These are phyloP conservation scores for Hyphodiscus sp. DNA, from an alignment of 2,329 filamentous ascomycete genomes.

Conservation along the genomic window DNA sequence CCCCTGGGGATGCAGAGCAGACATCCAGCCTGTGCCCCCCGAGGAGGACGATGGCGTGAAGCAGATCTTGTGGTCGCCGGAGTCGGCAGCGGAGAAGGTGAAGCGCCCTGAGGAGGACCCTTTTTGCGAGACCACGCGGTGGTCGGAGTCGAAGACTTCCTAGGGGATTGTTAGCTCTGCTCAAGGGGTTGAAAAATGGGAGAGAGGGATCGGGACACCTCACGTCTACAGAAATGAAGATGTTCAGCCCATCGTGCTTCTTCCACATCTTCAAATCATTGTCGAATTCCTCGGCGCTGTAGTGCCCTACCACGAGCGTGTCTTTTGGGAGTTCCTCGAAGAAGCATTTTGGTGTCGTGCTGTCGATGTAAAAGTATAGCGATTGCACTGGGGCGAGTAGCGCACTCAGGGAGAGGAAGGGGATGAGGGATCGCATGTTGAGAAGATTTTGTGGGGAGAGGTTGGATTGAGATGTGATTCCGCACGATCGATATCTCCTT, in stretches of 20 bases:
- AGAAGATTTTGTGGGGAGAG: background rate
- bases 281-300: slow-evolving; percentile 79
- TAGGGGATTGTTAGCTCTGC: slow-evolving; percentile 28
- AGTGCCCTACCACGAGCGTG: slow-evolving; percentile 91
- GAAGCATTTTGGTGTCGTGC: slow-evolving; percentile 84
- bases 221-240: slow-evolving; percentile 88
- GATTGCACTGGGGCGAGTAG: slow-evolving; percentile 62
- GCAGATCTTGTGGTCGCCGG: slow-evolving; percentile 94
- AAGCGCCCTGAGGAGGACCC: slow-evolving; percentile 74
- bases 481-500: slow-evolving; percentile 5
- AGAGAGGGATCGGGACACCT: slow-evolving; percentile 23
- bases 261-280: slow-evolving; percentile 61
- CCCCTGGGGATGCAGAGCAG: slow-evolving; percentile 56
- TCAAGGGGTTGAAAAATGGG: slow-evolving; percentile 5
- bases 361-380: slow-evolving; percentile 94
- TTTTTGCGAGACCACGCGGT: slow-evolving; percentile 86
- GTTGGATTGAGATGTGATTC: slow-evolving; percentile 7
- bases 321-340: slow-evolving; percentile 97
- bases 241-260: slow-evolving; percentile 67
- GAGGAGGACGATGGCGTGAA: slow-evolving; percentile 77
- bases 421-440: slow-evolving; percentile 53
- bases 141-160: slow-evolving; percentile 96
- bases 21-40: slow-evolving; percentile 66
- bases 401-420: slow-evolving; percentile 59
- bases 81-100: slow-evolving; percentile 90